Base-by-base conservation (phyloP, 2,329 filamentous ascomycete genomes). In the Fusarium caatingaense region DNA sequence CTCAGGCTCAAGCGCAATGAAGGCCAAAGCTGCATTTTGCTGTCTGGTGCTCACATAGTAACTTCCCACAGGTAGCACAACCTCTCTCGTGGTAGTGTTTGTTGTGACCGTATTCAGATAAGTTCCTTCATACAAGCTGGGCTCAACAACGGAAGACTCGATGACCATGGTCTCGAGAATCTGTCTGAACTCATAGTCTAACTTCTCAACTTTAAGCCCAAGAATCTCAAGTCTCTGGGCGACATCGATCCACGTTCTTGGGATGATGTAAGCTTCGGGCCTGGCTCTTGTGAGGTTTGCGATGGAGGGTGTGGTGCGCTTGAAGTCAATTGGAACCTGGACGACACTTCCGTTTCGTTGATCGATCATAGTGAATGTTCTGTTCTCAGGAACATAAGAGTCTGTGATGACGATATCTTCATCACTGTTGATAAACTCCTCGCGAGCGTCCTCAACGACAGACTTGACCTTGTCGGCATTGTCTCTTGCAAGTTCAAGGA, bases 101-200 rank as follows among this genome's bases (percentile, higher is more conserved):
- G 64, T 68, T 2, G 54, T 68, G 3, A 64, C 65, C 0, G 32
- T 68, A 18, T 68, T 64, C 6, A 59, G 42, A 8, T 60, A 49
- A 2, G 54, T 41, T 5, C 65, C 64, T 23, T 68, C 65, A 11
- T 68, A 68, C 1, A 68, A 7, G 4, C 40, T 28, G 1, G 59
- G 47, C 2, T 68, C 59, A 23, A 68, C 20, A 1, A 16, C 13
- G 0, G 59, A 64, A 4, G 64, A 16, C 6, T 67, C 47, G 4
- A 68, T 50, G 0, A 44, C 63, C 9, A 68, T 27, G 0, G 45
- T 55, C 0, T 68, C 49, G 0, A 68, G 12, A 2, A 48, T 64
- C 3, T 32, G 4, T 4, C 54, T 13, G 4, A 55, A 64, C 25
- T 68, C 65, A 0, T 56, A 32, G 16, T 42, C 21, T 25, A 68